Conservation (phyloP, 2,329 filamentous ascomycete genomes). For the Aspergillus aculeatus region DNA sequence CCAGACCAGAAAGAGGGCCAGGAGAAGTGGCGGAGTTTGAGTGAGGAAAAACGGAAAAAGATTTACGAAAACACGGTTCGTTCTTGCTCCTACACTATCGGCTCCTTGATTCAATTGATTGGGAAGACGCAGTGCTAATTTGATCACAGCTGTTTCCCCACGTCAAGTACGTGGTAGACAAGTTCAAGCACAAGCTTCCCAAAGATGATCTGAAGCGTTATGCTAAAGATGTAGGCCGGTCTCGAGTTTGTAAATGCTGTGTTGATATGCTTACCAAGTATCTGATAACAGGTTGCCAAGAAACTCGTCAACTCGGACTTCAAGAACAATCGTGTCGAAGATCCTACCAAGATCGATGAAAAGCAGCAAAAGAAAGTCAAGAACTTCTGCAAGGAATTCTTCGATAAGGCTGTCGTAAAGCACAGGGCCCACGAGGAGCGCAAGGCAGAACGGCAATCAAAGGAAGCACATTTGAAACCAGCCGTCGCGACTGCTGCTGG, state of each 20-base stretch:
- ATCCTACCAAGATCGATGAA: slow-evolving; percentile 73
- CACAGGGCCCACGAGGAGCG: slow-evolving; percentile 67
- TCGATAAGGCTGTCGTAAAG: slow-evolving; percentile 81
- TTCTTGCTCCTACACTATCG: slow-evolving; percentile 15
- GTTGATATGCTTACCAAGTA: slow-evolving; percentile 48
- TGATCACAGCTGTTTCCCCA: slow-evolving; percentile 70
- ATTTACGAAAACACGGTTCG: slow-evolving; percentile 90
- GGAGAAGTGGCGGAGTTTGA: slow-evolving; percentile 52
- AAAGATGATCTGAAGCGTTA: slow-evolving; percentile 70
- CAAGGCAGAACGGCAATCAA: slow-evolving; percentile 51
- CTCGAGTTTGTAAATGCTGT: background rate
- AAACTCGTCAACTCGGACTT: slow-evolving; percentile 90
- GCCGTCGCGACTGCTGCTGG: slow-evolving; percentile 26
- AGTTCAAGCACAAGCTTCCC: slow-evolving; percentile 81
- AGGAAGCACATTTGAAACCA: slow-evolving; percentile 22
- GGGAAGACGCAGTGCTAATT: slow-evolving; percentile 11
- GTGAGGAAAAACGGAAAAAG: slow-evolving; percentile 84
- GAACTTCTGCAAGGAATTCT: slow-evolving; percentile 77
- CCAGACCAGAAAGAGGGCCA: slow-evolving; percentile 48
- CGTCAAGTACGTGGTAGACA: slow-evolving; percentile 81
- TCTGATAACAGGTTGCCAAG: slow-evolving; percentile 61
- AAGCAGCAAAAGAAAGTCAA: slow-evolving; percentile 82
- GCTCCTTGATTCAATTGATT: no score
- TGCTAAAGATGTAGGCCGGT: slow-evolving; percentile 57
- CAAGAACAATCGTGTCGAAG: slow-evolving; percentile 80